A percentile compares a stretch with the other conserved stretches of the same genome.
phyloP scores from a whole-genome alignment of 2,329 filamentous ascomycete species.

The Pezicula carpinea region DNA sequence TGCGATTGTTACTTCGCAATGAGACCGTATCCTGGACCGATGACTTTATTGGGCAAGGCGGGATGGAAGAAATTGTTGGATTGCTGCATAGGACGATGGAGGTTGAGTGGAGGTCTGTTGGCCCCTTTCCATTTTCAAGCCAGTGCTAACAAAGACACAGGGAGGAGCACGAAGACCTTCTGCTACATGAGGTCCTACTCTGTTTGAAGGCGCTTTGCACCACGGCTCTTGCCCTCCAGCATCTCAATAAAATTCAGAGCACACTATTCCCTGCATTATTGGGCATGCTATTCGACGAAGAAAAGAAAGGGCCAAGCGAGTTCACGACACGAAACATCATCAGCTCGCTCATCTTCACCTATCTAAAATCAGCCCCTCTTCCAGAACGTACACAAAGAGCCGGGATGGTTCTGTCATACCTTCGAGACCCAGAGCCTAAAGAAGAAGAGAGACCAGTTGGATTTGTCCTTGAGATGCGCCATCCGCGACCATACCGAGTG shows the following conservation, averaged over 20 bases:
- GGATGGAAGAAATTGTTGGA: constrained; percentile 86
- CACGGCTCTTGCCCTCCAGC: constrained; percentile 77
- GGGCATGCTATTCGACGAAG: constrained; percentile 91
- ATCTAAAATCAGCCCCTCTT: constrained; percentile 65
- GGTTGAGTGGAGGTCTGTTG: constrained; percentile 84
- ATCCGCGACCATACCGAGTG: constrained; percentile 80
- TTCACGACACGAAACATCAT: constrained; percentile 91
- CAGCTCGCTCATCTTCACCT: constrained; percentile 82
- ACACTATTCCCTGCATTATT: constrained; percentile 83
- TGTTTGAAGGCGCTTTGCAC: constrained; percentile 95
- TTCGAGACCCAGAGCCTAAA: constrained; percentile 72
- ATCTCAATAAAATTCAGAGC: constrained; percentile 73
- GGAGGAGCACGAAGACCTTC: constrained; percentile 91
- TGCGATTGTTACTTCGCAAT: constrained; percentile 82
- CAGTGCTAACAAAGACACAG: constrained; percentile 37
- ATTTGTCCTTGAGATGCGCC: constrained; percentile 87
- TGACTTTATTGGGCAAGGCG: constrained; percentile 80
- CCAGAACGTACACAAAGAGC: constrained; percentile 65
- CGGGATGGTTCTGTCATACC: constrained; percentile 68
- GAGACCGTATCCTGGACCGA: constrained; percentile 97
- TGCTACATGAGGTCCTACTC: constrained; percentile 86
- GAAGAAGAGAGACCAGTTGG: constrained; percentile 73
- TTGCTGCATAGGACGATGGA: constrained; percentile 89
- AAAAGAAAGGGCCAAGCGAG: constrained; percentile 95
- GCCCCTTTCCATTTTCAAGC: constrained; percentile 20